Evolutionary conservation across 495 filamentous ascomycete genomes (phyloP).

Genomic region (Neurospora intermedia): DNA sequence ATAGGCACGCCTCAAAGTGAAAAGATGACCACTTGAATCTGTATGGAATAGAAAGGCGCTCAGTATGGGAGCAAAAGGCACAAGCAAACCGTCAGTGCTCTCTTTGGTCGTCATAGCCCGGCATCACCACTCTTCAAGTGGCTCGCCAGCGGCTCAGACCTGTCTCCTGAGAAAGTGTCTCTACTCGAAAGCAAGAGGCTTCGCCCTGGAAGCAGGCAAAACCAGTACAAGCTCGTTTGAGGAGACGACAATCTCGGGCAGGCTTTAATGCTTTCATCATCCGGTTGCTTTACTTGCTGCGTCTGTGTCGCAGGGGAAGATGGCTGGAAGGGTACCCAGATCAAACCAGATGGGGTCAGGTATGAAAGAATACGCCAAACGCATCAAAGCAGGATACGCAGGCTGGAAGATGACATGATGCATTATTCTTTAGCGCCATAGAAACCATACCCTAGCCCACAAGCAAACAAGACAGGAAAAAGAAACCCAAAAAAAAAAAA

Average conservation of each 20-base stretch:
- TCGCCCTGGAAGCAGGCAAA: conserved; percentile 7
- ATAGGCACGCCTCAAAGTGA: no score
- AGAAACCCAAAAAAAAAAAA: not conserved
- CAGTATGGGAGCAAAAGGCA: not conserved
- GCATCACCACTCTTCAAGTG: not conserved
- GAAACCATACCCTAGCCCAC: not conserved
- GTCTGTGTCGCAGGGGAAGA: not conserved
- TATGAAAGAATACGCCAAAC: not conserved
- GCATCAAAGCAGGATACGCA: not conserved
- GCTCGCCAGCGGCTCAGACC: conserved; percentile 16
- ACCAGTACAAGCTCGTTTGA: conserved; percentile 16
- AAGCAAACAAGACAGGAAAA: not conserved
- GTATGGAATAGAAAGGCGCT: not conserved
- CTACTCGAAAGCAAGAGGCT: conserved; percentile 20
- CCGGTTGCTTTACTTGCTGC: conserved; percentile 6
- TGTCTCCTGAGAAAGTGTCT: conserved; percentile 8
- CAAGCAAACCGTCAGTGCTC: conserved; percentile 36
- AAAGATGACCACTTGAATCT: not conserved
- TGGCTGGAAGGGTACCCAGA: not conserved
- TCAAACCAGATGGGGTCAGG: not conserved
- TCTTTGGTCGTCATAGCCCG: conserved; percentile 38
- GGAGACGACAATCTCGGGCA: conserved; percentile 7
- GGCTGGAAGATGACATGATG: not conserved
- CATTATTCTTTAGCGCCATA: not conserved
- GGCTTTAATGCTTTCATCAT: conserved; percentile 25